Percentiles rank a stretch among this genome's conserved stretches.
These are phyloP conservation scores for Fusarium sp. DNA, from an alignment of 2,329 filamentous ascomycete species.

Conservation along the genomic window DNA sequence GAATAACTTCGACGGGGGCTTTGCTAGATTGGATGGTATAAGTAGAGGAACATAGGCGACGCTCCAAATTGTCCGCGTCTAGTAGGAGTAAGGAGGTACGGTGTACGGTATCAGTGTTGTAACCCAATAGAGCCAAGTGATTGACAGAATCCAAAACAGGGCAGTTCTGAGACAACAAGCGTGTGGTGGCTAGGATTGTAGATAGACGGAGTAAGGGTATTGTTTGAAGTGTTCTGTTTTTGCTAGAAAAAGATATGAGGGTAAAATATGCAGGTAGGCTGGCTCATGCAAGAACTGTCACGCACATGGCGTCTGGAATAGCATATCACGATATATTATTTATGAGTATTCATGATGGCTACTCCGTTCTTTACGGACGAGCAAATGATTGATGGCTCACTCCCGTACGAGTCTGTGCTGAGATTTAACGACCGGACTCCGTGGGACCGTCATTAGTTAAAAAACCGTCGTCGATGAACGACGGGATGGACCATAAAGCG, in stretches of 20 bases:
- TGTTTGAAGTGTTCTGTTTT: not conserved
- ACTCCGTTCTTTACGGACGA: not conserved
- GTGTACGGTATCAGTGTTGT: not conserved
- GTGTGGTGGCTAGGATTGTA: not conserved
- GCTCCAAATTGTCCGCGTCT: not conserved
- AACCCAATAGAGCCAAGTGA: not conserved
- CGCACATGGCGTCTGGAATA: not conserved
- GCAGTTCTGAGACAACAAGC: not conserved
- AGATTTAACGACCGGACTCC: not conserved
- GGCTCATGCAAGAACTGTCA: not conserved
- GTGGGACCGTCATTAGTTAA: not conserved
- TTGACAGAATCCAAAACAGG: not conserved
- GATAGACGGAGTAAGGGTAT: not conserved
- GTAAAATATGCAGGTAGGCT: not conserved
- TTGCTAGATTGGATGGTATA: not conserved
- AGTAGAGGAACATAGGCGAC: not conserved
- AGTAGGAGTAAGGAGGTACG: not conserved
- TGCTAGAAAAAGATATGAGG: not conserved
- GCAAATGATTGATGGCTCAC: not conserved
- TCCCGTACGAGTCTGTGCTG: not conserved
- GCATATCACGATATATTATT: not conserved
- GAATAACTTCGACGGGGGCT: not conserved
- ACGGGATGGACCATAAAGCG: not conserved
- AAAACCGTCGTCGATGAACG: constrained; percentile 9
- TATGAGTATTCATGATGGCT: not conserved